Conservation (phyloP, 441 rosid genomes). For the Brassica hybrid region DNA sequence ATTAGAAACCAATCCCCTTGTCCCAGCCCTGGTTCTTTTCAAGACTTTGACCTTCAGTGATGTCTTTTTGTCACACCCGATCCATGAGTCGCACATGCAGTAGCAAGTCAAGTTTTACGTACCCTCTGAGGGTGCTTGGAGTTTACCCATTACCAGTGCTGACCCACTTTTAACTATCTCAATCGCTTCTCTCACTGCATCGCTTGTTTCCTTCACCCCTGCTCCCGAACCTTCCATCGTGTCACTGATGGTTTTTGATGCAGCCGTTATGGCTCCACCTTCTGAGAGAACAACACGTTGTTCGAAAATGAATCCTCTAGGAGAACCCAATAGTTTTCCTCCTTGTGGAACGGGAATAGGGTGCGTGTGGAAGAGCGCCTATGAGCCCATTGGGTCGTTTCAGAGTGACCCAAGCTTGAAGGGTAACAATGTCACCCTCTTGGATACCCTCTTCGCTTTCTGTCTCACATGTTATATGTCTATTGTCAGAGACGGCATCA, state of each 20-base stretch:
- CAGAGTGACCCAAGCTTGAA: conserved; percentile 90
- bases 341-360: conserved; percentile 90
- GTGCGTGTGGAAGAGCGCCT: conserved; percentile 92
- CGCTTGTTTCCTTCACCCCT: conserved; percentile 68
- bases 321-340: conserved; percentile 93
- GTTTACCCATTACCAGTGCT: conserved; percentile 85
- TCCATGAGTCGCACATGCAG: conserved; percentile 92
- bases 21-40: conserved; percentile 88
- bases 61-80: conserved; percentile 80
- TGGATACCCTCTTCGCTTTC: conserved; percentile 98
- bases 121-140: conserved; percentile 85
- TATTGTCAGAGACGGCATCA: conserved; percentile 86
- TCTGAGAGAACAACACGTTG: conserved; percentile 91
- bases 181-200: conserved; percentile 69
- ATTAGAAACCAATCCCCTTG: conserved; percentile 63
- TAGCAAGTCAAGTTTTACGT: conserved; percentile 82
- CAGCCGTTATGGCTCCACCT: conserved; percentile 81
- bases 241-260: conserved; percentile 92
- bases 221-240: conserved; percentile 94
- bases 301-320: conserved; percentile 80
- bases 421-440: conserved; percentile 86
- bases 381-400: conserved; percentile 78
- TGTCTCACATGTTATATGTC: conserved; percentile 83
- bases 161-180: conserved; percentile 87
- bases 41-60: conserved; percentile 77